Conservation (phyloP, 2,329 filamentous ascomycete species). For the Ophiostoma australiae region DNA sequence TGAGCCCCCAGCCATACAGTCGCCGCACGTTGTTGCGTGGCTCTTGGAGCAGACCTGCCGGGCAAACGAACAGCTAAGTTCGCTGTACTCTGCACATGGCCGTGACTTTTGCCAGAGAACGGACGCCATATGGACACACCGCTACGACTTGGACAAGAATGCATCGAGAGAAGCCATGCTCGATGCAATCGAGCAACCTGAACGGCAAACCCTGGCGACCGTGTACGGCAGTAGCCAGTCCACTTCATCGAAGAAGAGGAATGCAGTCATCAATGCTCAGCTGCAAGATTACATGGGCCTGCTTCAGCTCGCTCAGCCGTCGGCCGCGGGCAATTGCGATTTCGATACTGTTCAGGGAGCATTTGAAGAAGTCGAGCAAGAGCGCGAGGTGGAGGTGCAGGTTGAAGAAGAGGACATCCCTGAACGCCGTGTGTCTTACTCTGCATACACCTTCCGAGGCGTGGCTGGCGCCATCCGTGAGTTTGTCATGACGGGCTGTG, state of each 20-base stretch:
- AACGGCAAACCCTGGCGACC: constrained; percentile 53
- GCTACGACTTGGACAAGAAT: constrained; percentile 38
- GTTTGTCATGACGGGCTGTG: constrained; percentile 22
- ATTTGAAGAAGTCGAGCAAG: constrained; percentile 56
- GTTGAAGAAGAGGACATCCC: constrained; percentile 48
- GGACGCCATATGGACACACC: constrained; percentile 44
- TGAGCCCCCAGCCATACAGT: constrained; percentile 35
- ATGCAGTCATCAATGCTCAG: neutral
- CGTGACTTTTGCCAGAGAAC: constrained; percentile 54
- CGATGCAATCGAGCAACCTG: constrained; percentile 44
- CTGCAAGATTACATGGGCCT: neutral
- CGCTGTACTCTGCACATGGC: constrained; percentile 57
- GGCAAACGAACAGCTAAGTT: constrained; percentile 54
- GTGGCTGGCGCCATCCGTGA: constrained; percentile 7
- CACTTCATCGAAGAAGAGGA: too few relatives aligned
- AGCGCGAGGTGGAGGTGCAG: constrained; percentile 56
- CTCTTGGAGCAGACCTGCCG: constrained; percentile 60
- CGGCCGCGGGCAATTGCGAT: neutral
- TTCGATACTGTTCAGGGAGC: constrained; percentile 33
- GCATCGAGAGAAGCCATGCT: constrained; percentile 41
- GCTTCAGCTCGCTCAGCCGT: neutral
- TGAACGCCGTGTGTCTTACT: neutral
- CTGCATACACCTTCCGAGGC: constrained; percentile 18
- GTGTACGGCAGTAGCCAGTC: constrained; percentile 43
- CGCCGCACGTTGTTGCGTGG: constrained; percentile 47